Conservation (phyloP, 805 yeast species). For the Kodamaea restingae region DNA sequence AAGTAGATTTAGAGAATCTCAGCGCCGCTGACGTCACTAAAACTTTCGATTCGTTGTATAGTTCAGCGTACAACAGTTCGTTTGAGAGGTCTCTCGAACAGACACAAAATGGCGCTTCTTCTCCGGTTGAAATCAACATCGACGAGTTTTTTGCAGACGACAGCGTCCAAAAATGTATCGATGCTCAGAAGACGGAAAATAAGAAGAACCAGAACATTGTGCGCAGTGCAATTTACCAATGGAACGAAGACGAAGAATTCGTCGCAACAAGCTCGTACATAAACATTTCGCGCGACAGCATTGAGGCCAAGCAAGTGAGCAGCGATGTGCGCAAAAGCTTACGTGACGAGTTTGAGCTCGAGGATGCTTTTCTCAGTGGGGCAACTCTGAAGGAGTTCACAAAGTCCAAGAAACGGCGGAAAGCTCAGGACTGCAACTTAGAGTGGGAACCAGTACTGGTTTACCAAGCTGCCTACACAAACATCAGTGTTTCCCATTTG, state of each 20-base stretch:
- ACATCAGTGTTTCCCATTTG: slow-evolving; percentile 23
- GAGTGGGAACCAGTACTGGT: slow-evolving; percentile 32
- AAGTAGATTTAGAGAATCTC: too few relatives aligned
- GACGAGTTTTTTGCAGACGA: too few relatives aligned
- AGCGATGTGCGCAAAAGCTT: slow-evolving; percentile 13
- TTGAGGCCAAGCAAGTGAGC: slow-evolving; percentile 13
- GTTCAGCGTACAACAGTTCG: too few relatives aligned
- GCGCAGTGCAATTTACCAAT: slow-evolving; percentile 2
- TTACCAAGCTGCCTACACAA: slow-evolving; percentile 29
- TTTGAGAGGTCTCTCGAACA: too few relatives aligned
- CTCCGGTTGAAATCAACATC: background rate
- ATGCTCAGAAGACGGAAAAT: too few relatives aligned
- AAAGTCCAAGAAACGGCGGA: background rate
- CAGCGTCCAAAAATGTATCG: too few relatives aligned
- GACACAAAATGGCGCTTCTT: too few relatives aligned
- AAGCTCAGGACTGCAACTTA: background rate
- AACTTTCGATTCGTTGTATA: too few relatives aligned
- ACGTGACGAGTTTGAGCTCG: slow-evolving; percentile 14
- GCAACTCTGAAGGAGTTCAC: background rate
- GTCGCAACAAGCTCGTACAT: background rate
- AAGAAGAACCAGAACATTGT: background rate
- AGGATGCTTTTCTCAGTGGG: slow-evolving; percentile 11
- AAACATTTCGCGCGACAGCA: slow-evolving; percentile 1
- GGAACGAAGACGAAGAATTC: slow-evolving; percentile 7
- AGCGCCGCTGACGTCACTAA: too few relatives aligned